Base-by-base conservation (phyloP, 2,329 filamentous ascomycete genomes). In the Trichoderma polysporum region DNA sequence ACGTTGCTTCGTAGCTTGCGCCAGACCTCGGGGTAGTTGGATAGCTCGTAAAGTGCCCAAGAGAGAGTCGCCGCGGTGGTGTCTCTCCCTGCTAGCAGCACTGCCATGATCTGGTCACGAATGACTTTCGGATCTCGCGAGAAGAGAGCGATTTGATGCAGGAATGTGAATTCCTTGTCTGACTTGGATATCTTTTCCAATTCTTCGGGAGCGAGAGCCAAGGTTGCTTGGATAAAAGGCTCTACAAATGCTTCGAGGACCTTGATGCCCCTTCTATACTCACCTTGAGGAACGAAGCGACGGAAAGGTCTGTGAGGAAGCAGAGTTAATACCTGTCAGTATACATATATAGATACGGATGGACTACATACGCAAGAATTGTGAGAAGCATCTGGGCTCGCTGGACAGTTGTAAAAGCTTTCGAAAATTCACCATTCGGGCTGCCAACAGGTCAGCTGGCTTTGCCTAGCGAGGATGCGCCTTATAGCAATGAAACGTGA, bases 21-120 rank as follows among this genome's bases (percentile, higher is more conserved):
- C n/a, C 92, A 86, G 3, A 88, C 84, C 3, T 86, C 80, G 0
- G 93, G 93, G 71, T 91, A 85, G 17, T 88, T 86, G 39, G 89
- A 86, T 1, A 97, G 84, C 77, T 97, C 92, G 77, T 94, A 95
- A 66, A 97, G 83, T 39, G 87, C 83, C 90, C 93, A 97, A 0
- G 89, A 91, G 0, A 97, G 84, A 0, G 91, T 93, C 25, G 85
- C 86, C 22, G 93, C 93, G 0, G 94, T 97, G 8, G 93, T 97
- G 77, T 97, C 94, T 31, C 91, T 86, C 8, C 93, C 93, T 0
- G 94, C 94, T 13, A 97, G 85, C 3, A 97, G 85, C 5, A 97
- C 86, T 41, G 90, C 90, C 29, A 95, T 86, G 57, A 97, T 84
- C 78, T 97, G 93, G 78, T 97, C 93, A 35, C 93, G 91, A 17